These are phyloP conservation scores for Candida berthetii DNA, from an alignment of 805 yeast species.

Conservation along the genomic window DNA sequence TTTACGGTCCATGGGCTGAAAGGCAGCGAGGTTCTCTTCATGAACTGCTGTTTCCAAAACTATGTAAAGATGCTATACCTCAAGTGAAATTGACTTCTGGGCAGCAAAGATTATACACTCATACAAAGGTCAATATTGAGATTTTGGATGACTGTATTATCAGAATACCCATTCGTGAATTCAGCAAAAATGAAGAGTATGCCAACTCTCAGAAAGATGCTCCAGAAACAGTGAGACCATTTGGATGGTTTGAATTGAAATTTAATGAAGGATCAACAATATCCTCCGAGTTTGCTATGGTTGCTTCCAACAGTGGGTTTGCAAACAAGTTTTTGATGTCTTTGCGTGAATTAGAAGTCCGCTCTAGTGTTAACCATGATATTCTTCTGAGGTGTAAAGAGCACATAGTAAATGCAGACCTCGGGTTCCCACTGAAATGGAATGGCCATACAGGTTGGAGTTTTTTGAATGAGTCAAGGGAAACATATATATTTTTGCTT, in stretches of 20 bases:
- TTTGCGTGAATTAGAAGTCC: slow-evolving; percentile 52
- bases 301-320: slow-evolving; percentile 53
- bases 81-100: slow-evolving; percentile 40
- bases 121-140: slow-evolving; percentile 47
- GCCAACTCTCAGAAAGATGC: slow-evolving; percentile 21
- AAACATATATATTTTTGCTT: slow-evolving; percentile 56
- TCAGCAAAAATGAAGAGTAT: slow-evolving; percentile 62
- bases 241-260: slow-evolving; percentile 88
- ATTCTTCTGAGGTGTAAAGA: slow-evolving; percentile 56
- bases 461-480: slow-evolving; percentile 44
- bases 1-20: slow-evolving; percentile 96
- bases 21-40: slow-evolving; percentile 69
- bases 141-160: slow-evolving; percentile 61
- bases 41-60: slow-evolving; percentile 58
- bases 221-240: slow-evolving; percentile 49
- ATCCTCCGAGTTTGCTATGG: slow-evolving; percentile 38
- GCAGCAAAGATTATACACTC: slow-evolving; percentile 44
- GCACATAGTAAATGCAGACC: slow-evolving; percentile 47
- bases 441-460: slow-evolving; percentile 72
- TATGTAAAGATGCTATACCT: slow-evolving; percentile 50
- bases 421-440: slow-evolving; percentile 78
- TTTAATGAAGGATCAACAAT: slow-evolving; percentile 47
- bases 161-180: slow-evolving; percentile 79
- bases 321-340: slow-evolving; percentile 38
- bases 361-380: slow-evolving; percentile 88